Base-by-base conservation (phyloP, 2,329 filamentous ascomycete species). In the Grosmannia penicillata region DNA sequence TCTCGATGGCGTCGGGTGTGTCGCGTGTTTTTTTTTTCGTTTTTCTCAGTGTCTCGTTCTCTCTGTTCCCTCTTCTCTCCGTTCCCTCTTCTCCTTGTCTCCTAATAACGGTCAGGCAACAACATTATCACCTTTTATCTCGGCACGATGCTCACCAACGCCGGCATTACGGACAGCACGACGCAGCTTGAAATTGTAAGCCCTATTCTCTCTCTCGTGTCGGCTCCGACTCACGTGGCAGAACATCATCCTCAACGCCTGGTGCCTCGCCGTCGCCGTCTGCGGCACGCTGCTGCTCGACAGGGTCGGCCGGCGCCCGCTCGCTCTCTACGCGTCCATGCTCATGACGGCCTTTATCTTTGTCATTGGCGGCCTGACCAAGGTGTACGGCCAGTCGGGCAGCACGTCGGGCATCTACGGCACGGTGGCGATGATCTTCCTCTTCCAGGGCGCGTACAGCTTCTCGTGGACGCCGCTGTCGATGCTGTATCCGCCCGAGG, bases 371-470 rank as follows among this genome's bases (percentile, higher is more conserved):
- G 38, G 15, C 3, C 19, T 44, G 10, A 39, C 39, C 5, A 35
- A 36, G 15, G 10, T 22, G 1, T 44, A 39, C 14, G 37, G 37
- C 8, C 14, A 30, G n/a, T 30, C 29, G 3, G 22, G 22, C 17
- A 33, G 42, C n/a, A 38, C 18, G 13, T 44, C 43, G 10, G 43
- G 40, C 2, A 30, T 36, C 32, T 43, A 43, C 30, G 43, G 30
- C 26, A 40, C 41, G 7, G 38, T 72, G 13, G 66, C 64, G 18
- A 64, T 70, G 48, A 65, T 72, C 37, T 73, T 71, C 53, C 54
- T 73, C 28, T 71, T 70, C 43, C 65, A 65, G 2, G 63, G 66
- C 41, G 57, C 67, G 22, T 74, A 63, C 53, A 66, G 63, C 1
- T 53, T 72, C 39, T 63, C 59, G 21, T 66, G 62, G 57, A 66